Base-by-base conservation (phyloP, 495 filamentous ascomycete species). In the Annulohypoxylon stygium region DNA sequence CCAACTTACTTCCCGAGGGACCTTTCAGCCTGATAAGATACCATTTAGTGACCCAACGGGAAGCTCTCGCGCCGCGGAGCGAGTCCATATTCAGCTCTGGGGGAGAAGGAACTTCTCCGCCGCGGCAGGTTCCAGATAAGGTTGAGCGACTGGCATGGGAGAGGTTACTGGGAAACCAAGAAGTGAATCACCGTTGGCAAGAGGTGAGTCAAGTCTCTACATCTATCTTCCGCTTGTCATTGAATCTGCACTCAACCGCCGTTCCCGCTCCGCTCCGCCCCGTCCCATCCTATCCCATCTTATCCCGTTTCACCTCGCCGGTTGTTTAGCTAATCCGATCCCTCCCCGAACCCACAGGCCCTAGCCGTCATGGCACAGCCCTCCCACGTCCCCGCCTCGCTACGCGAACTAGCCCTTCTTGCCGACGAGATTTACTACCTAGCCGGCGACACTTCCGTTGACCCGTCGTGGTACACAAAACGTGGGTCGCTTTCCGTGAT, bases 401-500 rank as follows among this genome's bases (percentile, higher is more conserved):
- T 98, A 1, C 83, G 85, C 7, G 95, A 98, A 81, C 88, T 99
- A 11, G 90, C 92, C 36, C 82, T 86, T 43, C 89, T 99, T 2
- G 87, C 91, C 6, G 94, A 96, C 80, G 96, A 99, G 81, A 95
- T 99, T 33, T 90, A 91, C 79, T 92, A 87, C 73, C 88, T 97
- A 2, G 89, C 97, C 0, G 93, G 93, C 47, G 97, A 98, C 78
- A 82, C 82, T 4, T 88, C 89, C 12, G 92, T 97, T 69, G 95
- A 98, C 77, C 86, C 89, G 0, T 87, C 87, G 10, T 98, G 96
- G 96, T 99, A 98, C 78, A 92, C 94, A 62, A 96, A 96, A 79
- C 90, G 96, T 5, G 88, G 91, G 5, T 89, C 88, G 1, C 83
- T 98, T 4, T 88, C 91, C 3, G 85, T 89, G 10, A 89, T 97